Conservation (phyloP, 192 early-diverging fungal genomes). For the Gamsiella multidivaricata region DNA sequence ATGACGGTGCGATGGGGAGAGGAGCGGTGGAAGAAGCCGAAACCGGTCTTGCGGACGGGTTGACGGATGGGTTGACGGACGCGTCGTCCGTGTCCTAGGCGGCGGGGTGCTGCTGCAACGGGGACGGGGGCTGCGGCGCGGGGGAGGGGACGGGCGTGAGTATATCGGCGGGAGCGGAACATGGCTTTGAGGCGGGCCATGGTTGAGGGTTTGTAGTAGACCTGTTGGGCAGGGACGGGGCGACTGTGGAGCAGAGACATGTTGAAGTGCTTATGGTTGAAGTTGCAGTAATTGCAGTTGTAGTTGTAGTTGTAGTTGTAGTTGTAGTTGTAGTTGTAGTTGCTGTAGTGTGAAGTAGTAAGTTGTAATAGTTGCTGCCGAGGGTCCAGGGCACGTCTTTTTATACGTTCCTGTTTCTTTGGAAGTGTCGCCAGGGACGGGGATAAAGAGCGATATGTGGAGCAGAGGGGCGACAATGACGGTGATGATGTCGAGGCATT, state of each 20-base stretch:
- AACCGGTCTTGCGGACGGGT: conserved; percentile 13
- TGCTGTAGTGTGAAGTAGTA: neutral
- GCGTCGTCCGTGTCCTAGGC: neutral
- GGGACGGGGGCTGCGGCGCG: neutral
- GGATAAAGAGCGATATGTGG: no score
- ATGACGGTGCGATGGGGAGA: conserved; percentile 6
- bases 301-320: no score
- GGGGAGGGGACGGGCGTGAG: neutral
- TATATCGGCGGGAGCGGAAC: conserved; percentile 8
- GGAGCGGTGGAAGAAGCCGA: conserved; percentile 17
- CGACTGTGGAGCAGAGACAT: conserved; percentile 40
- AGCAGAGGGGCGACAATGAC: no score
- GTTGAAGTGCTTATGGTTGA: no score
- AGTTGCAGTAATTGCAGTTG: no score
- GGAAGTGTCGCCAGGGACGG: no score
- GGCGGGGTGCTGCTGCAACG: neutral
- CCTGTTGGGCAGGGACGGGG: conserved; percentile 26
- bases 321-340: neutral
- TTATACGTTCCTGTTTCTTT: no score
- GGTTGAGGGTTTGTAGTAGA: conserved; percentile 38
- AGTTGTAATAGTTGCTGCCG: conserved; percentile 7
- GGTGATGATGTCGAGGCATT: no score
- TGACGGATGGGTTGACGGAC: conserved; percentile 7
- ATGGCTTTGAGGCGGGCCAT: conserved; percentile 30
- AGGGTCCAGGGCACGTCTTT: no score